phyloP scores from a whole-genome alignment of 78 protist species.

The Dictyostelium firmibasis region DNA sequence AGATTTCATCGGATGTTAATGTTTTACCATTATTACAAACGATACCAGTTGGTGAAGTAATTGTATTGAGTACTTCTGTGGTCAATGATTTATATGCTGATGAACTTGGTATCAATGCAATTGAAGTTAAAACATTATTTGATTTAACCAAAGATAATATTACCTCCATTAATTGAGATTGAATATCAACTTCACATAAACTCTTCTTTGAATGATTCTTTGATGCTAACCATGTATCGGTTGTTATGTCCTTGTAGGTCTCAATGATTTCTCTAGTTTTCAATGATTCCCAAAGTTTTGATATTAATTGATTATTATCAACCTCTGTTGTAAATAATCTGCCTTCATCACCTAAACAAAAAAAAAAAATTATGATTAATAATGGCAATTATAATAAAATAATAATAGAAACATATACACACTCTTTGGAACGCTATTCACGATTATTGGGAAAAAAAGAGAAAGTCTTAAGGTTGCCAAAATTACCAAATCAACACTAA shows the following conservation, averaged over 20 bases:
- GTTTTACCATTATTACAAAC: background rate
- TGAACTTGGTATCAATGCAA: background rate
- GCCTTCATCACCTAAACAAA: constrained; percentile 18
- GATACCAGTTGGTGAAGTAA: background rate
- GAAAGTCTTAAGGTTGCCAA: constrained; percentile 22
- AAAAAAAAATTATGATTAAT: no score
- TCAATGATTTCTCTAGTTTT: background rate
- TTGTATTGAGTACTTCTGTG: background rate
- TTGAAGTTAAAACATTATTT: background rate
- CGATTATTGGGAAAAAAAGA: background rate
- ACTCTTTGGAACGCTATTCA: background rate
- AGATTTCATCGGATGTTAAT: background rate
- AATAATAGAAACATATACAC: no score
- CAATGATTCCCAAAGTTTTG: background rate
- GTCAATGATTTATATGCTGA: background rate
- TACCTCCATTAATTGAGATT: background rate
- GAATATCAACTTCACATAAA: background rate
- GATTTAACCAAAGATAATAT: background rate
- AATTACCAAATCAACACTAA: background rate
- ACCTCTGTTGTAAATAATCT: background rate
- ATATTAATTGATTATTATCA: background rate
- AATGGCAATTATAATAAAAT: no score
- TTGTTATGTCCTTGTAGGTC: background rate
- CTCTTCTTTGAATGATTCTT: background rate
- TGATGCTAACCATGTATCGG: constrained; percentile 2